Percentiles rank a stretch among this genome's conserved stretches.
Conservation (phyloP, 2,329 filamentous ascomycete genomes). For the Microsporum ferrugineum region DNA sequence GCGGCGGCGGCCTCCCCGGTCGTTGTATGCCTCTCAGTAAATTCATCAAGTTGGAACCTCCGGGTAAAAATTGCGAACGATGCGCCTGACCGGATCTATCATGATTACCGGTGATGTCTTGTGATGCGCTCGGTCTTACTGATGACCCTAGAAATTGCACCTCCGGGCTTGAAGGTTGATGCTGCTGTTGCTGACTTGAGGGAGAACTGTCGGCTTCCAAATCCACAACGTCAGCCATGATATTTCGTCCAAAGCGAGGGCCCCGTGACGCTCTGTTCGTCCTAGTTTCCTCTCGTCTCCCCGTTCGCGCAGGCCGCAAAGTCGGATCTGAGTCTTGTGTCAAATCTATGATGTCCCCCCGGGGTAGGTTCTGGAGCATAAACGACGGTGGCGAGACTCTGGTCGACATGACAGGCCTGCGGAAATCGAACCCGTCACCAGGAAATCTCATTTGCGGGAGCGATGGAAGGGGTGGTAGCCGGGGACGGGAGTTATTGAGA, state of each 20-base stretch:
- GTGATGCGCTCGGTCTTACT: neutral
- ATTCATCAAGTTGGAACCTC: conserved; percentile 10
- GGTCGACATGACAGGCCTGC: conserved; percentile 40
- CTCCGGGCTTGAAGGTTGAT: conserved; percentile 31
- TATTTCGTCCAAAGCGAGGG: conserved; percentile 28
- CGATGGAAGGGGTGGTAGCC: conserved; percentile 16
- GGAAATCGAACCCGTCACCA: conserved; percentile 46
- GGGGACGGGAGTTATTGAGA: neutral
- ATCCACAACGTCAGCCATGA: conserved; percentile 30
- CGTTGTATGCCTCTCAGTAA: conserved; percentile 10
- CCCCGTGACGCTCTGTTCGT: conserved; percentile 16
- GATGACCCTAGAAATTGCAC: conserved; percentile 38
- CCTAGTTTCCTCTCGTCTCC: neutral
- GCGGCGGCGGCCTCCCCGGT: neutral
- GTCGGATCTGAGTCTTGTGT: conserved; percentile 36
- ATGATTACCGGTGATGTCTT: neutral
- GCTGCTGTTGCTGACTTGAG: conserved; percentile 12
- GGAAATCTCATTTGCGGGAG: conserved; percentile 30
- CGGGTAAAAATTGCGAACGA: neutral
- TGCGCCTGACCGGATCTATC: neutral
- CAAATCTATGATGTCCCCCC: conserved; percentile 36
- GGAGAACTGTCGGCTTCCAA: conserved; percentile 27
- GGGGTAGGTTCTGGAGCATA: conserved; percentile 6
- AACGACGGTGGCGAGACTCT: conserved; percentile 20
- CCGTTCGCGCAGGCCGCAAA: conserved; percentile 9